Evolutionary conservation across 768 basidiomycete genomes (phyloP), one percentile per base, ranked within the genome.

Genomic region (Russula olivacea): DNA sequence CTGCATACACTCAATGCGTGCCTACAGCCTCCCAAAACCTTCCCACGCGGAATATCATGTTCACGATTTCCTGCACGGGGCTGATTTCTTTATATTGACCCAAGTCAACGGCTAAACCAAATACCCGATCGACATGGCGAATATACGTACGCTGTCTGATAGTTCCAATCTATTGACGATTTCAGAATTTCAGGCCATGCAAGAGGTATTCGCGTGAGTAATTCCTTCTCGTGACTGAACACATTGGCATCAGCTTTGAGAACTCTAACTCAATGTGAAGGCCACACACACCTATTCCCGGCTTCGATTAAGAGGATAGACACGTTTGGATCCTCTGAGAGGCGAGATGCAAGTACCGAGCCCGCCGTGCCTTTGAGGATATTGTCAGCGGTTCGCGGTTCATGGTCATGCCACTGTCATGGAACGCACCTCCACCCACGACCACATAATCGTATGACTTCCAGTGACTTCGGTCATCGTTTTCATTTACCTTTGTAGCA

Each of bases 231-330:
- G 14, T 66, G 43, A 21, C 66, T 67, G 30, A 36, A 40, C 21
- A 12, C 30, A 19, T 45, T 43, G 40, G 17, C 15, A 50, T 5
- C 14, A 17, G 25, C 3, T 48, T 50, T n/a, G 38, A 40, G 41
- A 17, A 45, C n/a, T 21, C 40, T 4, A n/a, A 38, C 50, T 32
- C 2, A 14, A 25, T 40, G 25, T 30, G 21, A 38, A 9, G 38
- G 49, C 15, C 2, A 34, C 72, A 41, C 72, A 28, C 51, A 85
- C 87, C 87, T 88, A 59, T 74, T 74, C 7, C 86, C 86, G 15
- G 85, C 80, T 70, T 87, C 86, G 1, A 87, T 71, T 1, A 87
- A 70, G 11, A 86, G 74, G 30, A 87, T 82, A 0, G 77, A 75
- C 11, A 83, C 70, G 6, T 73, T 73, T 0, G 83, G 80, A 61